Base-by-base conservation (phyloP, 306 rosid genomes). In the Vachellia pachyceras region DNA sequence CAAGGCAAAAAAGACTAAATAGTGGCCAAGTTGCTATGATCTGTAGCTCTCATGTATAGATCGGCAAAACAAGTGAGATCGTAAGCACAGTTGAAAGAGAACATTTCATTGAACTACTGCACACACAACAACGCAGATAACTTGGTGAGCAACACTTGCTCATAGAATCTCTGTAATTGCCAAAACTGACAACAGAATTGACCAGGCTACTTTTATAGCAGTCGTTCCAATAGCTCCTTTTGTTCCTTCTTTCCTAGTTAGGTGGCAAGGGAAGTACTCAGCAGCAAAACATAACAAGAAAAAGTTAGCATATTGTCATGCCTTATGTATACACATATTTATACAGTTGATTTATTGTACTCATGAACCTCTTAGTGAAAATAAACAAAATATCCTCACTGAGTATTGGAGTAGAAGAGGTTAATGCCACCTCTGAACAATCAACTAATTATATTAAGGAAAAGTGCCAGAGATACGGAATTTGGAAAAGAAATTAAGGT, bases 381-480 rank as follows among this genome's bases (percentile, higher is more conserved):
- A 25, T 42, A 42, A 39, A 67, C 12, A 8, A 20, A 22, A 20
- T 39, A 54, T 67, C 60, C 61, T 12, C 45, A 17, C 69, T 17
- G 39, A 65, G 25, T 41, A 44, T 35, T 60, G 57, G 36, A 41
- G 23, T 33, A 73, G 37, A 64, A 3, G 37, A 25, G 29, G 72
- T 5, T 14, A 73, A 80, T 39, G 52, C 15, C 42, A 66, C 76
- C 52, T 39, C 61, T 74, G 45, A 65, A 52, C 36, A 66, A 33
- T 13, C 61, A 50, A 75, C 57, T 75, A 52, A 55, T 17, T 5
- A 37, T 6, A 39, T 42, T 41, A 64, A 11, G 36, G 66, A 11
- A 12, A 36, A 36, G 66, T 35, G 15, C 22, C 10, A n/a, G 55
- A 57, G 36, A 58, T 45, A 41, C 13, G 60, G 39, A 68, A 52